A percentile compares a stretch with the other conserved stretches of the same genome.
phyloP scores from a whole-genome alignment of 257 asterid genomes.

The Apocynum venetum region DNA sequence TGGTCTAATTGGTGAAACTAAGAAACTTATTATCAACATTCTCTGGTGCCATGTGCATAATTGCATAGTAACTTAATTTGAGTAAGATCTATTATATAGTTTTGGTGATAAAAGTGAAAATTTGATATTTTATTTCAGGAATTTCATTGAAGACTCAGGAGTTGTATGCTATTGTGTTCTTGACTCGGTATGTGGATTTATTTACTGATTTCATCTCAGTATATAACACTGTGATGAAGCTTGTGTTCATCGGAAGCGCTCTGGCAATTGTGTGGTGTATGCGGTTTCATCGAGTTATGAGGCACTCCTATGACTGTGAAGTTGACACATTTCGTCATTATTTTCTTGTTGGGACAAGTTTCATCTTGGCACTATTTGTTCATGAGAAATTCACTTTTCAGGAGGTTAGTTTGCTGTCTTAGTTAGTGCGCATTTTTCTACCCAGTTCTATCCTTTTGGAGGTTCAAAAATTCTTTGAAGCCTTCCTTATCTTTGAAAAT shows the following conservation, averaged over 20 bases:
- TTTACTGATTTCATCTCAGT: constrained; percentile 75
- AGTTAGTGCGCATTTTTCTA: background rate
- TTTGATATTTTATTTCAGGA: constrained; percentile 42
- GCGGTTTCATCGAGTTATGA: constrained; percentile 65
- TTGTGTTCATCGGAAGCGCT: constrained; percentile 86
- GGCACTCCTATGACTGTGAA: constrained; percentile 81
- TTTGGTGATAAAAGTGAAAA: background rate
- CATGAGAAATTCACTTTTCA: constrained; percentile 68
- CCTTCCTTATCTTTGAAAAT: background rate
- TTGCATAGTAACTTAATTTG: background rate
- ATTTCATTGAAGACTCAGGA: constrained; percentile 94
- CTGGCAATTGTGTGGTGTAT: constrained; percentile 86
- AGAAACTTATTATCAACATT: background rate
- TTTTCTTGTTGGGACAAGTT: constrained; percentile 49
- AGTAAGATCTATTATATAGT: background rate
- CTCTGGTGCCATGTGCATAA: background rate
- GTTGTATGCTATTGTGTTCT: constrained; percentile 73
- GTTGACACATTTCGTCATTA: constrained; percentile 81
- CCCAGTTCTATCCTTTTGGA: background rate
- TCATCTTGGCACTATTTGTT: constrained; percentile 56
- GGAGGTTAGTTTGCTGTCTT: constrained; percentile 54
- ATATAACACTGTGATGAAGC: constrained; percentile 77
- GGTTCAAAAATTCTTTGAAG: background rate
- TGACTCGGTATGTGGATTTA: constrained; percentile 87
- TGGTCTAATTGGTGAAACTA: background rate